Base-by-base conservation (phyloP, 352 stramenopile genomes). In the Globisporangium barbulae region DNA sequence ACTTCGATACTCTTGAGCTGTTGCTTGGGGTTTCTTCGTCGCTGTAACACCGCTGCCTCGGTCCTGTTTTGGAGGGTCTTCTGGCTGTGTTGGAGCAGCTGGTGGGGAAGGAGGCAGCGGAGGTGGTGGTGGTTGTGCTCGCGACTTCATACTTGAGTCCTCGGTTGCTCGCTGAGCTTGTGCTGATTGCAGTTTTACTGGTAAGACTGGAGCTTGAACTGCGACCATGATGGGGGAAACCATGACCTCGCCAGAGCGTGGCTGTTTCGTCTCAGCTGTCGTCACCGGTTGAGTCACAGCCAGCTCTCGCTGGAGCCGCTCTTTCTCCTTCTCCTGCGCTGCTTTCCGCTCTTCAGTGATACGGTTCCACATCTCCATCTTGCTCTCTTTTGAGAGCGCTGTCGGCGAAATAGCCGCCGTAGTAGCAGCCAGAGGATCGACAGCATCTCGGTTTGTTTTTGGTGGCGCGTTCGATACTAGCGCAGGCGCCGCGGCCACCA, bases 341-440 rank as follows among this genome's bases (percentile, higher is more conserved):
- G 57, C 59, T 31, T 74, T 81, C 6, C 79, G 78, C 21, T 88
- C 70, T 7, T 82, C 71, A 44, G 78, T 74, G 55, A 87, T 78
- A 1, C 73, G 76, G 67, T 88, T 88, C 79, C 82, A 89, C 41
- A 89, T 74, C 61, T 87, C 71, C 59, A 89, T 69, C 41, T 89
- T 91, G 64, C 50, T 75, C 21, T 79, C 69, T 53, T 82, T 82
- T 1, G 77, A 82, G 12, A 89, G 57, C 21, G 54, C 55, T 8
- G 56, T 31, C 17, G 60, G 19, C 39, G 22, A 37, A n/a, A 48
- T 21, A 4, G 42, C 35, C 28, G 19, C 19, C 30, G 28, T 33
- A 19, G 28, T 33, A 19, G 64, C 48, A 5, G 56, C 35, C 50
- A 17, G 44, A 45, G 28, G 49, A 7, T 22, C 28, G 42, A 45